Evolutionary conservation across 768 basidiomycete genomes (phyloP).

Genomic region (Amanita exitialis): DNA sequence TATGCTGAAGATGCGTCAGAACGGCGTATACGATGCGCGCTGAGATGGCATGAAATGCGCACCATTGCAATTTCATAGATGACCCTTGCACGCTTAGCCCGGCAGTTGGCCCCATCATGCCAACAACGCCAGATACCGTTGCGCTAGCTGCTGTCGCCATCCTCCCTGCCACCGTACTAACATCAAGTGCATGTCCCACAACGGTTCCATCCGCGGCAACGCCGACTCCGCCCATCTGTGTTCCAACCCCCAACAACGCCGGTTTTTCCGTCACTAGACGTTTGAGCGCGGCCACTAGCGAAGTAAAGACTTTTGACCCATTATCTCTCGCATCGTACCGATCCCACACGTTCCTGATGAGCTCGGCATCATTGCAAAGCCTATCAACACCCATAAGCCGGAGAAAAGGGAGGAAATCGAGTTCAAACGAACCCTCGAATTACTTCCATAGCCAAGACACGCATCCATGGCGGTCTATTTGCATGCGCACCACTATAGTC

Average conservation of each 20-base stretch:
- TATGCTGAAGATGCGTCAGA: slow-evolving; percentile 43
- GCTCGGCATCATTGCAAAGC: slow-evolving; percentile 69
- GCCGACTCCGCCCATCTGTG: slow-evolving; percentile 79
- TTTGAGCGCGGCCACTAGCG: slow-evolving; percentile 76
- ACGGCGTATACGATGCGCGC: slow-evolving; percentile 1
- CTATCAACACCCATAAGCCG: slow-evolving; percentile 20
- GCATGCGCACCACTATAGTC: slow-evolving; percentile 18
- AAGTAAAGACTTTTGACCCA: slow-evolving; percentile 63
- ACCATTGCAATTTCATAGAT: slow-evolving; percentile 91
- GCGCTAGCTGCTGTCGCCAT: slow-evolving; percentile 78
- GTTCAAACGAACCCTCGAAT: slow-evolving; percentile 58
- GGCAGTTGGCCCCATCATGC: slow-evolving; percentile 66
- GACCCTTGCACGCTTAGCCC: slow-evolving; percentile 68
- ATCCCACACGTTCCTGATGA: slow-evolving; percentile 72
- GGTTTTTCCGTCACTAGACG: slow-evolving; percentile 87
- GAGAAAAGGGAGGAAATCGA: not conserved
- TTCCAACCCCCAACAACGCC: slow-evolving; percentile 62
- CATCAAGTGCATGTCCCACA: slow-evolving; percentile 48
- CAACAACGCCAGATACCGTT: slow-evolving; percentile 75
- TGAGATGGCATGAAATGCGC: slow-evolving; percentile 14
- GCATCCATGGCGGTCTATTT: slow-evolving; percentile 70
- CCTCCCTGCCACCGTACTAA: slow-evolving; percentile 68
- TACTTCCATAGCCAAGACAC: slow-evolving; percentile 88
- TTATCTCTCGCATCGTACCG: slow-evolving; percentile 57
- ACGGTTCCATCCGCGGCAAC: slow-evolving; percentile 29